Base-by-base conservation (phyloP, 495 filamentous ascomycete species). In the Extremus antarcticus region DNA sequence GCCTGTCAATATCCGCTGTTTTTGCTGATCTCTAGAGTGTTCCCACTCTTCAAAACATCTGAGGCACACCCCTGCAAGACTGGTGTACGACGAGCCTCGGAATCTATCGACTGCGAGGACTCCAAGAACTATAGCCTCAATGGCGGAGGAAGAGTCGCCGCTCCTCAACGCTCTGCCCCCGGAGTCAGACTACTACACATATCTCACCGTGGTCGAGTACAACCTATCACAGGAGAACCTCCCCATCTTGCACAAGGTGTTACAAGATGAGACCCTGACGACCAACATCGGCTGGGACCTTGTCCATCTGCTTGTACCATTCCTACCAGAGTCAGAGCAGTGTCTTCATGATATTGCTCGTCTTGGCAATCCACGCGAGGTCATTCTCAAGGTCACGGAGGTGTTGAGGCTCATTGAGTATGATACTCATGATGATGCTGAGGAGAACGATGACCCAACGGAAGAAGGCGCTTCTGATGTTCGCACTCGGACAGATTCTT, bases 281-380 rank as follows among this genome's bases (percentile, higher is more conserved):
- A 81, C 80, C 46, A 89, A 95, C 58, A 95, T 98, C 63, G 94
- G 92, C 45, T 98, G 92, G 92, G 92, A 98, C 65, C 70, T 98
- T 41, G 85, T 98, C 8, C 84, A 87, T 64, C 78, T 94, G 47
- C 79, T 98, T 1, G 73, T 96, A 19, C 83, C 86, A 17, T 78
- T 83, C 61, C 67, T 96, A 0, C 82, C 85, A 0, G 81, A 77
- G 35, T 87, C 83, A 2, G 77, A 81, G 39, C 70, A 78, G 62
- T 94, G 90, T 66, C 76, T 98, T 0, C 81, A 87, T 50, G 77
- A 83, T 68, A 76, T 87, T 15, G 91, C 94, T 19, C 75, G 83
- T 10, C 71, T 90, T 48, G 92, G 92, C 21, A 98, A 97, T 62
- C 94, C 92, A 0, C 75, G 92, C 51, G 92, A 98, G 65, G 92